Base-by-base conservation (phyloP, 2,329 filamentous ascomycete genomes). In the Xylariaceae sp. region DNA sequence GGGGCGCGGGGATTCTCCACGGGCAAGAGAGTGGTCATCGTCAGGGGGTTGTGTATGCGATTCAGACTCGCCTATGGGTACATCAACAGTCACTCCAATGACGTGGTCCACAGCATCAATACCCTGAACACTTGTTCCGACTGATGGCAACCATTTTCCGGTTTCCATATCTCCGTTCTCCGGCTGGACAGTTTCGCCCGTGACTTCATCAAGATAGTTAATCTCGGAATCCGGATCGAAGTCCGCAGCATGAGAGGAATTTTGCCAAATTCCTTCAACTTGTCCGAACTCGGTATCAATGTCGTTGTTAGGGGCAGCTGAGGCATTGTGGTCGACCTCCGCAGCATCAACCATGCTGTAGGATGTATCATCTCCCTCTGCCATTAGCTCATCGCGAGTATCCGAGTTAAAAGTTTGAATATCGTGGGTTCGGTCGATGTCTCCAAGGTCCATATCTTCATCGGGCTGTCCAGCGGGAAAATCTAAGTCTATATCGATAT, bases 401-500 rank as follows among this genome's bases (percentile, higher is more conserved):
- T 70, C 68, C 3, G 65, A 61, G 54, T 67, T 67, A 51, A 66
- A 67, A n/a, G 65, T 63, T 6, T 65, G 59, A 27, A 65, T 62
- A 34, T 67, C 66, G 30, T 64, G 62, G 4, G 54, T 47, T 52
- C 64, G 60, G 32, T 69, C 66, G 43, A 65, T 68, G 50, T 70
- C 68, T 41, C 59, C 67, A 8, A 70, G 62, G 30, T 68, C 67
- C 52, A 70, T 61, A 26, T 69, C 67, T 57, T 68, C 67, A 46
- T 70, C 68, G 32, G 59, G 57, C 39, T 67, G 64, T 45, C 57
- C 66, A 31, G 59, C 58, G n/a, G 62, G 61, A 48, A 69, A 67
- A 60, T 70, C 67, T 47, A 70, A 56, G 57, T 70, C 68, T 55
- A 70, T 68, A 51, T 70, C 68, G 56, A 70, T 70, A 45, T 70